Percentiles rank a stretch among this genome's conserved stretches.
Evolutionary conservation across 257 asterid species (phyloP).

Genomic region (Nicotiana tomentosiformis): DNA sequence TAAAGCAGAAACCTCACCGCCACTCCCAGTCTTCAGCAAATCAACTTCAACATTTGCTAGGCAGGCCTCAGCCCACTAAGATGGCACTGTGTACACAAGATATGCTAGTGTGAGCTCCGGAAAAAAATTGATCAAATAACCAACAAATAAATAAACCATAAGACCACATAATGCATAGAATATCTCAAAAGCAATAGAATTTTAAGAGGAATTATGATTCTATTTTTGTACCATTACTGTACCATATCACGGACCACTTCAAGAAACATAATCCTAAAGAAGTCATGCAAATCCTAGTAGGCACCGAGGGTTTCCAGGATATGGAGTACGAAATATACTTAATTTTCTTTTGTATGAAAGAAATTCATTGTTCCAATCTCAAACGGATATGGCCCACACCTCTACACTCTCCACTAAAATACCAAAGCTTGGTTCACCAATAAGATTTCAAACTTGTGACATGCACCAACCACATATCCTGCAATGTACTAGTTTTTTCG

Average conservation of each 20-base stretch:
- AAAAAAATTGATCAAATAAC: neutral
- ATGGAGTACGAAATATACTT: neutral
- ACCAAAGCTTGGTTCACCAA: neutral
- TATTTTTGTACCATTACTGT: neutral
- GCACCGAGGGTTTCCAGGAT: neutral
- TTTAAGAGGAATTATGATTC: neutral
- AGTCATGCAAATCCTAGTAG: neutral
- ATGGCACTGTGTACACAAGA: constrained; percentile 13
- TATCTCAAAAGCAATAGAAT: neutral
- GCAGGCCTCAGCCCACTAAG: neutral
- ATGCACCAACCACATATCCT: neutral
- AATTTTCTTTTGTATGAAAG: neutral
- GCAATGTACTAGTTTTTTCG: neutral
- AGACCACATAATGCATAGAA: neutral
- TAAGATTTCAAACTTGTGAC: neutral
- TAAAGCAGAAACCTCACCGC: neutral
- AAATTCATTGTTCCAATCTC: neutral
- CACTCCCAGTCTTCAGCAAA: neutral
- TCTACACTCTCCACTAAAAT: neutral
- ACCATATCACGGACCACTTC: neutral
- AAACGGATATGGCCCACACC: neutral
- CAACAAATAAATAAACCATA: neutral
- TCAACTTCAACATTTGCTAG: neutral
- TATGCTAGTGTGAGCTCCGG: neutral
- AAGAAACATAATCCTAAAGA: neutral